These are phyloP conservation scores for Ogataea philodendri DNA, from an alignment of 805 yeast species.

Conservation along the genomic window DNA sequence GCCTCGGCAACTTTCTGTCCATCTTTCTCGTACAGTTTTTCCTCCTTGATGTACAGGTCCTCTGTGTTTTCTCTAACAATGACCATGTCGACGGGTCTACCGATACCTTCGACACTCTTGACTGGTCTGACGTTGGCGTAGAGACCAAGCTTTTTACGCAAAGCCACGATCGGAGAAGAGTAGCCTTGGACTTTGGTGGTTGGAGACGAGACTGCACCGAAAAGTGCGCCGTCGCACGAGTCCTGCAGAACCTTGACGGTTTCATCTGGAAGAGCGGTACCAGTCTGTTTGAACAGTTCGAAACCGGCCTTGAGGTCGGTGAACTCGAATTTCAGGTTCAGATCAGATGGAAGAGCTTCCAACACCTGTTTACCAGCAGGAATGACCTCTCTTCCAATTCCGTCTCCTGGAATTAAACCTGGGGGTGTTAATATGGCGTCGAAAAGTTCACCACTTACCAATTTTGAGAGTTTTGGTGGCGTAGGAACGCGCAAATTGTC, in stretches of 20 bases:
- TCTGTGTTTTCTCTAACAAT: conserved; percentile 99
- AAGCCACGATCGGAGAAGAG: conserved; percentile 98
- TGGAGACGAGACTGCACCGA: conserved; percentile 97
- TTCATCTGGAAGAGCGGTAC: conserved; percentile 91
- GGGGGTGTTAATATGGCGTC: conserved; percentile 2
- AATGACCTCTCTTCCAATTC: conserved; percentile 95
- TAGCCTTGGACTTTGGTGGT: conserved; percentile 91
- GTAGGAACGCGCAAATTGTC: conserved; percentile 7
- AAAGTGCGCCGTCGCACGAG: conserved; percentile 94
- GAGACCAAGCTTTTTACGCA: conserved; percentile 90
- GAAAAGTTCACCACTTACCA: conserved; percentile 34
- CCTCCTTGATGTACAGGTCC: conserved; percentile 95
- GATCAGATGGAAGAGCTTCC: conserved; percentile 75
- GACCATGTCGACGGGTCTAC: conserved; percentile 93
- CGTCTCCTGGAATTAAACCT: conserved; percentile 91
- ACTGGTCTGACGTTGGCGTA: conserved; percentile 98
- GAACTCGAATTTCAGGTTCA: conserved; percentile 79
- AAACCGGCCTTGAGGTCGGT: conserved; percentile 90
- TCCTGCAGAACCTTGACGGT: conserved; percentile 75
- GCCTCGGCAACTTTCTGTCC: conserved; percentile 96
- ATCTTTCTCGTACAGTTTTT: conserved; percentile 69
- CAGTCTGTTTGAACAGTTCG: conserved; percentile 91
- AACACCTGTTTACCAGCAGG: conserved; percentile 92
- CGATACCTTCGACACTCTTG: conserved; percentile 82
- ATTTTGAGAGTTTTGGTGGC: conserved; percentile 50